Percentiles rank a stretch among this genome's conserved stretches.
Conservation (phyloP, 495 filamentous ascomycete genomes). For the Massariosphaeria phaeospora region DNA sequence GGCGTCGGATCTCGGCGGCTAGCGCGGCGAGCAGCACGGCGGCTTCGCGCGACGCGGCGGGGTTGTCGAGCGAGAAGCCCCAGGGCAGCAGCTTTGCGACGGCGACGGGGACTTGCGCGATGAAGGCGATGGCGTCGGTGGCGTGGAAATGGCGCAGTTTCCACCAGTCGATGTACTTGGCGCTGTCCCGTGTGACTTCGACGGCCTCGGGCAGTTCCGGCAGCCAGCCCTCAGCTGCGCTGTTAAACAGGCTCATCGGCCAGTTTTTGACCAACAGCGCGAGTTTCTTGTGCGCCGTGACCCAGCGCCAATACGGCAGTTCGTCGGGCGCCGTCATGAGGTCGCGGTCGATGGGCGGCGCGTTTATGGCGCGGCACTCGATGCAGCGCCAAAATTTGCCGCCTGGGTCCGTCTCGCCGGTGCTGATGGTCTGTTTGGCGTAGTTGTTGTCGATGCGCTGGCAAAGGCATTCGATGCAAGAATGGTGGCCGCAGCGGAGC, state of each 20-base stretch:
- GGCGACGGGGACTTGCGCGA: background rate
- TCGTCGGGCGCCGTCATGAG: background rate
- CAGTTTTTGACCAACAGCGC: background rate
- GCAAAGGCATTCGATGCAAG: no score
- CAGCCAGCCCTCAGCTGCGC: background rate
- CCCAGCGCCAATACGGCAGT: conserved; percentile 8
- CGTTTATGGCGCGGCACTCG: background rate
- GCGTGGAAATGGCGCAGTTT: background rate
- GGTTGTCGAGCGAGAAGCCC: conserved; percentile 4
- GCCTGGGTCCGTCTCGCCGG: background rate
- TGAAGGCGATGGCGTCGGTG: background rate
- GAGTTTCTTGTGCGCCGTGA: background rate
- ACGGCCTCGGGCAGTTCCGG: background rate
- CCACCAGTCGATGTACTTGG: background rate
- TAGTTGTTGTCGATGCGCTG: no score
- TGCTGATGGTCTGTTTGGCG: no score
- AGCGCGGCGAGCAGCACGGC: background rate
- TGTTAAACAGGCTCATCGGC: background rate
- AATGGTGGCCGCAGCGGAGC: no score
- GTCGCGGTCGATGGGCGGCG: background rate
- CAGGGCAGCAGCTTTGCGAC: background rate
- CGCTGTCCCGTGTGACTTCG: background rate
- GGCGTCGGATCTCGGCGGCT: background rate
- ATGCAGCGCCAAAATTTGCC: conserved; percentile 4
- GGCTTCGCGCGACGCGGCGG: background rate